phyloP scores from a whole-genome alignment of 345 rosid genomes.

The Cardamine occulta region DNA sequence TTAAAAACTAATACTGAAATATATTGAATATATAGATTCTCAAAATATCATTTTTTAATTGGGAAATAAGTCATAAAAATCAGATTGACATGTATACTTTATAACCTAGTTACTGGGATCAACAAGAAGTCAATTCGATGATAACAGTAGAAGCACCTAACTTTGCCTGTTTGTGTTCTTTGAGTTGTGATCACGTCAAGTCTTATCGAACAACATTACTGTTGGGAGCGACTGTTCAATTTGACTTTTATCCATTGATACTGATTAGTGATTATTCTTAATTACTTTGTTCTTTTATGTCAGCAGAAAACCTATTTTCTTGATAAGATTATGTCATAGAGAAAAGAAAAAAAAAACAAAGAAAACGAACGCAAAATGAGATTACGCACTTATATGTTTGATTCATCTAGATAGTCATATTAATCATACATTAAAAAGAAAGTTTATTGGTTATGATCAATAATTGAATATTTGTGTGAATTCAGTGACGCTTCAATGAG shows the following conservation, averaged over 20 bases:
- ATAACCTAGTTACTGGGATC: neutral
- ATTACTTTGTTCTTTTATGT: neutral
- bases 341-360: neutral
- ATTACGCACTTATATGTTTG: neutral
- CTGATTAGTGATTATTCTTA: neutral
- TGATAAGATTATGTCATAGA: neutral
- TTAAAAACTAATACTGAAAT: neutral
- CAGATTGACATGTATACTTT: neutral
- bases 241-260: neutral
- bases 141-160: neutral
- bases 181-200: neutral
- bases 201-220: constrained; percentile 5
- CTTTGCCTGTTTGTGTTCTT: neutral
- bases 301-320: neutral
- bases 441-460: no score
- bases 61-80: neutral
- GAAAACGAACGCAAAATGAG: neutral
- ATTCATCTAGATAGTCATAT: neutral
- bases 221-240: constrained; percentile 10
- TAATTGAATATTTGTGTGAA: no score
- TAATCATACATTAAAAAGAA: neutral
- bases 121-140: neutral
- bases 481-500: no score
- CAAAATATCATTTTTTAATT: neutral
- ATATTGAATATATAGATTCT: neutral